phyloP scores from a whole-genome alignment of 1,284 basidiomycete species.

The Salmacisia buchloeana region DNA sequence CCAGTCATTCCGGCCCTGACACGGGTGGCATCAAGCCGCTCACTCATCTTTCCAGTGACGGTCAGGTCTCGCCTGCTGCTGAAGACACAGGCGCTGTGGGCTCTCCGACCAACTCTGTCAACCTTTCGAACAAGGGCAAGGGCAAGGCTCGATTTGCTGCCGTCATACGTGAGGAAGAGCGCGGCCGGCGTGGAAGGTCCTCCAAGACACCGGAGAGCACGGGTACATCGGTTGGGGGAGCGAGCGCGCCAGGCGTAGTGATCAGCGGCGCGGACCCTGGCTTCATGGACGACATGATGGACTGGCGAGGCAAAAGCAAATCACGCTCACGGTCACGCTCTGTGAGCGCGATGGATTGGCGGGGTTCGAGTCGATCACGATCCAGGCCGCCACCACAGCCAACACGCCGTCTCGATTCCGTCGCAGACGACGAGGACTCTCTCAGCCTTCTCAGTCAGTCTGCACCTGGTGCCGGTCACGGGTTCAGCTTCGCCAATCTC shows the following conservation, averaged over 20 bases:
- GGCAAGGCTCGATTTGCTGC: constrained; percentile 55
- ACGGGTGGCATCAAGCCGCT: constrained; percentile 1
- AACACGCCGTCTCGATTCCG: constrained; percentile 24
- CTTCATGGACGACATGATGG: constrained; percentile 52
- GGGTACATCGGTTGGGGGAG: neutral
- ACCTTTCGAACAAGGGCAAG: constrained; percentile 27
- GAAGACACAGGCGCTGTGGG: too few relatives aligned
- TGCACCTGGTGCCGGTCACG: constrained; percentile 20
- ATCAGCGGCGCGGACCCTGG: neutral
- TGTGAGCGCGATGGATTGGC: constrained; percentile 77
- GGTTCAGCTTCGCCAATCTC: constrained; percentile 31
- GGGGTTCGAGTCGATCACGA: constrained; percentile 80
- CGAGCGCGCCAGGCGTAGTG: neutral
- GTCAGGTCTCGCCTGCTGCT: constrained; percentile 9
- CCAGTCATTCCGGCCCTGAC: neutral
- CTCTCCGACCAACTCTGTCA: neutral
- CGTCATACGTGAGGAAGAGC: constrained; percentile 37
- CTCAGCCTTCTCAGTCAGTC: constrained; percentile 28
- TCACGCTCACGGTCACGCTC: constrained; percentile 53
- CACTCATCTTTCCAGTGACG: neutral
- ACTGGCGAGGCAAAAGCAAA: constrained; percentile 49
- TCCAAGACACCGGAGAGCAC: constrained; percentile 39
- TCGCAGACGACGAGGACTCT: constrained; percentile 26
- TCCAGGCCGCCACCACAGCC: constrained; percentile 76
- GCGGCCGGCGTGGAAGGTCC: constrained; percentile 33